Conservation (phyloP, 2,329 filamentous ascomycete genomes). For the Alternaria burnsii region DNA sequence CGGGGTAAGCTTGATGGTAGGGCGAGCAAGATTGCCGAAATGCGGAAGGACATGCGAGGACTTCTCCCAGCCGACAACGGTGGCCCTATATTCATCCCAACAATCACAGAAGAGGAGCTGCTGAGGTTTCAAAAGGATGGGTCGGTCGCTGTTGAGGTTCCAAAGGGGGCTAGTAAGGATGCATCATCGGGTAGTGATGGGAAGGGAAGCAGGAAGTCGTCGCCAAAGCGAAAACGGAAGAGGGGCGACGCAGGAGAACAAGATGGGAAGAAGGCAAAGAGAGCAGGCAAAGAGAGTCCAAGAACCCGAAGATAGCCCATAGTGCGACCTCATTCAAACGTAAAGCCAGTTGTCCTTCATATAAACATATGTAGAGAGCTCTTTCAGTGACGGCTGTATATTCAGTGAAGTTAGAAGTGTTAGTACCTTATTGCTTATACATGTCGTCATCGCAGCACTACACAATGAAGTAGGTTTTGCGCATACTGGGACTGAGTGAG, state of each 20-base stretch:
- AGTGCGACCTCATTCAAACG: background rate
- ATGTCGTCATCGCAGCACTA: background rate
- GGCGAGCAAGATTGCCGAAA: background rate
- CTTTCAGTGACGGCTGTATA: background rate
- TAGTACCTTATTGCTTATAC: background rate
- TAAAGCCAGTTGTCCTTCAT: background rate
- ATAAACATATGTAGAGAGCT: background rate
- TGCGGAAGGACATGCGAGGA: background rate
- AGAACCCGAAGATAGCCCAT: background rate
- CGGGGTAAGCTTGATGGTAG: background rate
- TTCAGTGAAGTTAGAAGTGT: background rate
- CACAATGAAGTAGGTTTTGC: background rate
- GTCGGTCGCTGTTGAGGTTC: conserved; percentile 9
- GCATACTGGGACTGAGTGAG: background rate
- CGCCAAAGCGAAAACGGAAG: background rate
- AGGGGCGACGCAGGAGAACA: background rate
- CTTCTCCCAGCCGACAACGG: background rate
- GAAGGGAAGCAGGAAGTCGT: background rate
- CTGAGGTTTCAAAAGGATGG: conserved; percentile 7
- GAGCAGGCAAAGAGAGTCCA: background rate
- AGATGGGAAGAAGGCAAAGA: background rate
- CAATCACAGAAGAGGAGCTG: conserved; percentile 18
- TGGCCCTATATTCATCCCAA: conserved; percentile 14
- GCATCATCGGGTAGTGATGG: background rate
- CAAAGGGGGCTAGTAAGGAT: background rate